Base-by-base conservation (phyloP, 2,329 filamentous ascomycete species). In the Monosporascus ibericus region DNA sequence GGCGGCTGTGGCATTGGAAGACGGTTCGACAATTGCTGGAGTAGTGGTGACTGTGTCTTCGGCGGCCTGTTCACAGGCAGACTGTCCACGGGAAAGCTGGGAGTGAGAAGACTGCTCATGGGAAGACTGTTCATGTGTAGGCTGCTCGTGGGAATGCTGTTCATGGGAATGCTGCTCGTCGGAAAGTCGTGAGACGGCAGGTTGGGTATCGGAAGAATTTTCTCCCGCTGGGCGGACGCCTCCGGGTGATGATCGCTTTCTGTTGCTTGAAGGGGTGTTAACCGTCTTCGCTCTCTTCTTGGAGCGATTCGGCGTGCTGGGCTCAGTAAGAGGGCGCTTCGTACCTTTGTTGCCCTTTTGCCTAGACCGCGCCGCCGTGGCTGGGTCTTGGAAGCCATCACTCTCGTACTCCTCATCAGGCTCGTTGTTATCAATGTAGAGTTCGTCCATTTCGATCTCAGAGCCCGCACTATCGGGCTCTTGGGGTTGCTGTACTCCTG, bases 381-480 rank as follows among this genome's bases (percentile, higher is more conserved):
- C 42, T 7, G 42, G 24, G 22, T 25, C 42, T 46, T 47, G 48
- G 42, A 55, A 55, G 24, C 56, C 57, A 22, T 60, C 61, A 44
- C 55, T 54, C 1, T 55, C 52, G 38, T 54, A 50, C 15, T 61
- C 58, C 18, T 61, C 60, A 1, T 57, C 59, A n/a, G 59, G 57
- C 5, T 59, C 56, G 50, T 55, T 57, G 36, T 55, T 52, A 9
- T 67, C 64, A 27, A 60, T 60, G 46, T 67, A 66, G 18, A 65
- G 40, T 30, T 63, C 66, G 47, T 64, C 64, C 5, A 48, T 49
- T 22, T 67, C 64, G 22, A 62, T 47, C 4, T 65, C 62, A 17
- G 63, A 66, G 15, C 54, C 61, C 25, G 49, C 58, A 37, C 61
- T 63, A 15, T 62, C 63, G 15, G 52, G 52, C 17, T 48, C 61